Conservation (phyloP, 768 basidiomycete species). For the Daedaleopsis nitida region DNA sequence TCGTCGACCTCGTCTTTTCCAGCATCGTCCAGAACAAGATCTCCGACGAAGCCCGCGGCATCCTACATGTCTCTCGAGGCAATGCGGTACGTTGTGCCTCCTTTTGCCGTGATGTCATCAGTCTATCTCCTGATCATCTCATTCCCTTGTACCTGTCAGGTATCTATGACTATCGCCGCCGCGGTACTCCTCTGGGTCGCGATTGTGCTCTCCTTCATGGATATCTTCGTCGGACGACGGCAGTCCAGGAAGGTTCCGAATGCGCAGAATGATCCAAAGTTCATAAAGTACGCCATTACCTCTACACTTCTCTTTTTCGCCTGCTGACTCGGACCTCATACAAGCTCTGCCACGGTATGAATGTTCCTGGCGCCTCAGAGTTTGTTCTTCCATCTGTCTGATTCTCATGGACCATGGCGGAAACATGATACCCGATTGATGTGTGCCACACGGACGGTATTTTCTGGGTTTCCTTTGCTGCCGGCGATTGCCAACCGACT, state of each 20-base stretch:
- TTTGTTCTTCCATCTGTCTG: conserved; percentile 3
- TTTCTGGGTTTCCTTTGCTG: neutral
- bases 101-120: conserved; percentile 8
- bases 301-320: conserved; percentile 10
- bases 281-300: neutral
- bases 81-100: conserved; percentile 43
- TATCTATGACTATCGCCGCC: conserved; percentile 59
- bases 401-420: conserved; percentile 12
- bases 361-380: conserved; percentile 12
- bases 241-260: conserved; percentile 15
- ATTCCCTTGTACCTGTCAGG: conserved; percentile 29
- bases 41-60: conserved; percentile 42
- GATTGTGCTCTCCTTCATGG: conserved; percentile 36
- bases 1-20: conserved; percentile 55
- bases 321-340: neutral
- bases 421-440: conserved; percentile 17
- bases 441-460: conserved; percentile 12
- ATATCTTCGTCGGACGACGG: conserved; percentile 32
- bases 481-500: neutral
- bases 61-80: conserved; percentile 47
- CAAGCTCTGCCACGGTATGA: neutral
- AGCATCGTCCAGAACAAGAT: conserved; percentile 46
- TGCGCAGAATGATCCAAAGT: neutral
- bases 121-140: conserved; percentile 1
- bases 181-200: conserved; percentile 51